A percentile compares a stretch with the other conserved stretches of the same genome.
Evolutionary conservation across 169 alveolate genomes (phyloP).

Genomic region (Plasmodium fragile): DNA sequence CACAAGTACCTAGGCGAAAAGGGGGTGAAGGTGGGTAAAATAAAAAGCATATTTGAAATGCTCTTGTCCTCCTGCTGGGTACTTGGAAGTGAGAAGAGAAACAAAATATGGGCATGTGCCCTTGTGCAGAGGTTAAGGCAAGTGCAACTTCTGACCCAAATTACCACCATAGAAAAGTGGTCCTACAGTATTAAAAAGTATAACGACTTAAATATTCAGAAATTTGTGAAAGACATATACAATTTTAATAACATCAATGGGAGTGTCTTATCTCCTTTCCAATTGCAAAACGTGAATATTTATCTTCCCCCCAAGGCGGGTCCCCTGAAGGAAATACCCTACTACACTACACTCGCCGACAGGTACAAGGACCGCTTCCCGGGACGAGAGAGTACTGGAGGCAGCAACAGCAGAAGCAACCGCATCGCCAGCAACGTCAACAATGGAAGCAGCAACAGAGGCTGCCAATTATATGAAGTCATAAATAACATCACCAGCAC

Average conservation of each 20-base stretch:
- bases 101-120: conserved; percentile 65
- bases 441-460: no score
- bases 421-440: background rate
- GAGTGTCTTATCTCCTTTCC: conserved; percentile 53
- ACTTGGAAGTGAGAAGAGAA: conserved; percentile 54
- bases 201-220: conserved; percentile 42
- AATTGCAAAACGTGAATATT: conserved; percentile 34
- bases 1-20: conserved; percentile 43
- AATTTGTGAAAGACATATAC: conserved; percentile 64
- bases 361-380: conserved; percentile 21
- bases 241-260: conserved; percentile 64
- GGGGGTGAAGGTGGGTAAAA: conserved; percentile 30
- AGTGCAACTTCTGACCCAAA: conserved; percentile 50
- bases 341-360: conserved; percentile 39
- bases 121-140: conserved; percentile 71
- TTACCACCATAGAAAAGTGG: conserved; percentile 63
- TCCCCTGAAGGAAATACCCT: conserved; percentile 14
- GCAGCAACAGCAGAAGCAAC: background rate
- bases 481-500: conserved; percentile 27
- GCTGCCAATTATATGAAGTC: conserved; percentile 6
- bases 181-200: conserved; percentile 57
- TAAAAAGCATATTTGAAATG: conserved; percentile 47
- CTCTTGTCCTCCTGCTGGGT: conserved; percentile 67
- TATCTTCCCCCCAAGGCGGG: conserved; percentile 44
- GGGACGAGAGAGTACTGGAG: background rate